These are phyloP conservation scores for Xylariaceae sp. DNA, from an alignment of 2,329 filamentous ascomycete genomes.

Conservation along the genomic window DNA sequence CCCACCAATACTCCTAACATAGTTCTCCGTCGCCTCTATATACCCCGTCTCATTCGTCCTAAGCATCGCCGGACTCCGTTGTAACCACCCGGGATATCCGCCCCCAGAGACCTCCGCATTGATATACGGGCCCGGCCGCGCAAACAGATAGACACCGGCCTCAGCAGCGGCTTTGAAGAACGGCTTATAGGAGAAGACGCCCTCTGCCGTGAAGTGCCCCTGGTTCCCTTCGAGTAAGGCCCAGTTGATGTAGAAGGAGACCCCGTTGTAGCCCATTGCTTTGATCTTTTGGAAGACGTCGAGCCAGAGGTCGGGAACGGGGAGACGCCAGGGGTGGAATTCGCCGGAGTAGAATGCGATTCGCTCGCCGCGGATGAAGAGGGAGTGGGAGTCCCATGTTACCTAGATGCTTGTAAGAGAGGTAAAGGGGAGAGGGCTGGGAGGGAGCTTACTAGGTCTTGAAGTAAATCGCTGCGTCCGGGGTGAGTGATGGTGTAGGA, in stretches of 20 bases:
- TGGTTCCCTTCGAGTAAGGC: conserved; percentile 68
- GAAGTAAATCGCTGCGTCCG: conserved; percentile 12
- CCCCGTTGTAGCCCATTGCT: conserved; percentile 62
- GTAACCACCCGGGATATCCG: conserved; percentile 76
- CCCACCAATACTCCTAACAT: conserved; percentile 55
- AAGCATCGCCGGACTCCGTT: conserved; percentile 59
- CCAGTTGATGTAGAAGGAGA: conserved; percentile 79
- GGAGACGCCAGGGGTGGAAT: conserved; percentile 60
- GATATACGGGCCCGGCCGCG: conserved; percentile 64
- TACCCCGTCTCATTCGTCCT: conserved; percentile 59
- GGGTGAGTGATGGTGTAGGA: conserved; percentile 8
- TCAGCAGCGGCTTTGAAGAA: conserved; percentile 49
- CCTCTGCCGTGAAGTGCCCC: conserved; percentile 64
- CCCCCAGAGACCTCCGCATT: conserved; percentile 69
- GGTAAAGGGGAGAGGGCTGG: too few species aligned
- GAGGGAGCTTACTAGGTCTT: conserved; percentile 10
- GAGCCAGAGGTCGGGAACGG: conserved; percentile 48
- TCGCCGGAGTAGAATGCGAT: conserved; percentile 69
- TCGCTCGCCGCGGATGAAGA: conserved; percentile 65
- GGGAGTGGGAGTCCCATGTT: conserved; percentile 67
- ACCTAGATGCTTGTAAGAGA: conserved; percentile 33
- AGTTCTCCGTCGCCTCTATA: conserved; percentile 54
- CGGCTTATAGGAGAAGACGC: conserved; percentile 65
- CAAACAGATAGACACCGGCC: conserved; percentile 72
- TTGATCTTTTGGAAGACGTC: conserved; percentile 81